Evolutionary conservation across 345 rosid genomes (phyloP).

Genomic region (Garcia nutans): DNA sequence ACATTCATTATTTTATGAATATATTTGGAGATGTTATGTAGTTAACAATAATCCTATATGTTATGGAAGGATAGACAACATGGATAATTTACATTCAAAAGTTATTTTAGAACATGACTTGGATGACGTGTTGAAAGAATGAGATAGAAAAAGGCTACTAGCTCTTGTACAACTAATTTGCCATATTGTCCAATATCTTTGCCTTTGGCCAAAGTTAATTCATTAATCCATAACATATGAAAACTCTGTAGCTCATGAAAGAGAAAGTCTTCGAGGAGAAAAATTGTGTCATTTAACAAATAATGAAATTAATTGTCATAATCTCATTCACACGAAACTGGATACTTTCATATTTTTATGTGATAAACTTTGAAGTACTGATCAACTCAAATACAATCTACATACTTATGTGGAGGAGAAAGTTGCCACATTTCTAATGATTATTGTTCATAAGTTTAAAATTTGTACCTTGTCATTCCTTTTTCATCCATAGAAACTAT

Average conservation of each 20-base stretch:
- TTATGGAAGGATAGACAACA: too few species aligned
- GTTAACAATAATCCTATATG: too few species aligned
- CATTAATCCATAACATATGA: too few species aligned
- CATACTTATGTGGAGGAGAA: neutral
- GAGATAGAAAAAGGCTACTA: neutral
- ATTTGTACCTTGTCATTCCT: neutral
- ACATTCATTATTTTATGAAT: too few species aligned
- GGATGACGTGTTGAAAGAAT: neutral
- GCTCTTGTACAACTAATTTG: neutral
- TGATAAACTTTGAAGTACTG: neutral
- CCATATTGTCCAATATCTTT: neutral
- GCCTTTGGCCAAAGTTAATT: neutral
- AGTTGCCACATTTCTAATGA: too few species aligned
- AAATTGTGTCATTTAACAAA: neutral
- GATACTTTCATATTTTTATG: neutral
- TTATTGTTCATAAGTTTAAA: neutral
- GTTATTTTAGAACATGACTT: neutral
- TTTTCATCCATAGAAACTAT: neutral
- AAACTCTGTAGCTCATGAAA: neutral
- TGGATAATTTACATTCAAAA: neutral
- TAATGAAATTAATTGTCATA: neutral
- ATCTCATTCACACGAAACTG: neutral
- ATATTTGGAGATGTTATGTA: too few species aligned
- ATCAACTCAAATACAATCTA: neutral
- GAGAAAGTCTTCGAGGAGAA: neutral